Base-by-base conservation (phyloP, 345 rosid species). In the Populus euphratica region DNA sequence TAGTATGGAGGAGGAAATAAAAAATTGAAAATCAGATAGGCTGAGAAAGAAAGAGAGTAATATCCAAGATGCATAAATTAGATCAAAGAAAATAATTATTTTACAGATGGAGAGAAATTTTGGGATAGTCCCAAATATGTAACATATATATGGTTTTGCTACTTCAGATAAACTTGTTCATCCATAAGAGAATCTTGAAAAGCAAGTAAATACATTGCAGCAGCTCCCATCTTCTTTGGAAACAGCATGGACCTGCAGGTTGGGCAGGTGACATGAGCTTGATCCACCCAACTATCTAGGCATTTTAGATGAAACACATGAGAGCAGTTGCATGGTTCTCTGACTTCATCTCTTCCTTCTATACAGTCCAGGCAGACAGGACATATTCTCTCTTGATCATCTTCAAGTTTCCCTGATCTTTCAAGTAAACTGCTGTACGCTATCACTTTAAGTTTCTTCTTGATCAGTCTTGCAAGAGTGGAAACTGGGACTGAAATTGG, bases 271-370 rank as follows among this genome's bases (percentile, higher is more conserved):
- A 89, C 85, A 74, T 73, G 78, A 29, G 82, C 85, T 68, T 66
- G 72, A 63, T 86, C 85, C 11, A 89, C 81, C 88, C 91, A 87
- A 17, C 73, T 13, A 47, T 89, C 90, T 63, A 89, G 36, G 81
- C 90, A 89, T 25, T 70, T 82, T 69, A 63, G 74, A 62, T 86
- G 92, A 73, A 87, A 89, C 76, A 83, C 83, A 79, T 89, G 89
- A 61, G 23, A 23, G 64, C 90, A 89, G 70, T 81, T 87, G 44
- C 73, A 70, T 12, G 85, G 85, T 80, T 83, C 79, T 76, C 89
- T 85, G 12, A 86, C 72, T 69, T 81, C 74, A n/a, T 87, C 75
- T 25, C 56, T 67, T 63, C 56, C 76, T 74, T 68, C 76, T 41
- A 89, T 59, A 17, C 38, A 43, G 33, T 77, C 83, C 78, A 89